Conservation (phyloP, 148 eudicot genomes). For the Cornus florida region DNA sequence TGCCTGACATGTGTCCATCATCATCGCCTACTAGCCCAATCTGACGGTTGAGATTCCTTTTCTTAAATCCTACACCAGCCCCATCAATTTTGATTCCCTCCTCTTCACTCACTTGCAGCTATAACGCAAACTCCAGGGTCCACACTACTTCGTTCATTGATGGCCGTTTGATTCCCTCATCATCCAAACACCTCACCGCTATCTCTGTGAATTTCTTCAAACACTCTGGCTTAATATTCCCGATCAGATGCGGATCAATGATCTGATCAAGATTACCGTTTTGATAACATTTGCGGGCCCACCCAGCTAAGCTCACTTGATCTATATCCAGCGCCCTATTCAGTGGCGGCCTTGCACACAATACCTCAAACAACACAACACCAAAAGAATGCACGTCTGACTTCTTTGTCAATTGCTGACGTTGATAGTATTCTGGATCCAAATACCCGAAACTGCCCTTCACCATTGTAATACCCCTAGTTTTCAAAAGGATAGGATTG, state of each 20-base stretch:
- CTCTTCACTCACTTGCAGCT: constrained; percentile 11
- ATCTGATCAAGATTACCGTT: constrained; percentile 12
- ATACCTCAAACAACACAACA: constrained; percentile 23
- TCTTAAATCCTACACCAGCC: neutral
- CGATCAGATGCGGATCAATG: constrained; percentile 9
- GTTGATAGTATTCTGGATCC: constrained; percentile 20
- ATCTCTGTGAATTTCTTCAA: constrained; percentile 9
- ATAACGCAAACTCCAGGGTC: constrained; percentile 13
- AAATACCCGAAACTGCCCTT: constrained; percentile 27
- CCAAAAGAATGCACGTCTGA: constrained; percentile 31
- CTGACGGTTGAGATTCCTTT: neutral
- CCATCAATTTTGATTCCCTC: neutral
- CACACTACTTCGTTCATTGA: constrained; percentile 14
- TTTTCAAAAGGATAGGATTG: no score
- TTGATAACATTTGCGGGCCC: neutral
- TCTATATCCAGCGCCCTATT: neutral
- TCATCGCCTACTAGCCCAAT: no score
- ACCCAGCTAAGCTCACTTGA: constrained; percentile 9
- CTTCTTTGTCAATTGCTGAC: constrained; percentile 16
- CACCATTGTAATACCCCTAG: no score
- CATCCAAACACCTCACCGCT: constrained; percentile 12
- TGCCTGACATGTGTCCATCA: no score
- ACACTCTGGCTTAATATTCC: constrained; percentile 7
- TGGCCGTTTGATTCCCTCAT: constrained; percentile 18
- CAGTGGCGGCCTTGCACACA: constrained; percentile 20